Evolutionary conservation across 176 grass and related monocot genomes (phyloP).

Genomic region (Panicum miliaceum): DNA sequence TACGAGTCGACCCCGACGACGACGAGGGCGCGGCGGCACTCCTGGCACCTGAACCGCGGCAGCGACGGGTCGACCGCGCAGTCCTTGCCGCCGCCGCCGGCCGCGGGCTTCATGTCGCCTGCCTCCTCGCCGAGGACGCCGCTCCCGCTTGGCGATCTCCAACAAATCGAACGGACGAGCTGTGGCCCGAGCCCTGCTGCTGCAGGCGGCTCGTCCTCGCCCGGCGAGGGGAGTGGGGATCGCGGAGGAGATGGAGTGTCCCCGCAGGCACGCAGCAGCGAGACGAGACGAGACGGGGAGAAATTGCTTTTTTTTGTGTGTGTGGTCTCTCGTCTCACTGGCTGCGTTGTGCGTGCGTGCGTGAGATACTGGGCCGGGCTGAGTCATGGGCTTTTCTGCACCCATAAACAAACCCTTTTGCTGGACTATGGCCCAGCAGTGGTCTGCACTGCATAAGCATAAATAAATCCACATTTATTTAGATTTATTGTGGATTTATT

Average conservation of each 20-base stretch:
- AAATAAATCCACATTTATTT: no score
- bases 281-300: not conserved
- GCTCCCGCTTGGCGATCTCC: not conserved
- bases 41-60: slow-evolving; percentile 87
- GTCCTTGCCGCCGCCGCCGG: slow-evolving; percentile 49
- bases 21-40: slow-evolving; percentile 79
- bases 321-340: no score
- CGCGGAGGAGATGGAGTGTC: slow-evolving; percentile 13
- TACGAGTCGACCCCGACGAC: slow-evolving; percentile 86
- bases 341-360: not conserved
- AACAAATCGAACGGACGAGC: not conserved
- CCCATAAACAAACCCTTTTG: not conserved
- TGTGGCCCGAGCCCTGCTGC: not conserved
- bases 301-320: not conserved
- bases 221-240: not conserved
- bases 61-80: slow-evolving; percentile 63
- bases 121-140: not conserved
- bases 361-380: not conserved
- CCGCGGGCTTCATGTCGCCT: slow-evolving; percentile 49
- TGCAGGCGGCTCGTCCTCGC: not conserved
- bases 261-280: slow-evolving; percentile 22
- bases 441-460: no score
- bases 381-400: not conserved
- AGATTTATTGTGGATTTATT: no score
- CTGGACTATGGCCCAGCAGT: no score